A percentile compares a stretch with the other conserved stretches of the same genome.
Evolutionary conservation across 805 yeast genomes (phyloP).

Genomic region (Debaryomyces prosopidis): DNA sequence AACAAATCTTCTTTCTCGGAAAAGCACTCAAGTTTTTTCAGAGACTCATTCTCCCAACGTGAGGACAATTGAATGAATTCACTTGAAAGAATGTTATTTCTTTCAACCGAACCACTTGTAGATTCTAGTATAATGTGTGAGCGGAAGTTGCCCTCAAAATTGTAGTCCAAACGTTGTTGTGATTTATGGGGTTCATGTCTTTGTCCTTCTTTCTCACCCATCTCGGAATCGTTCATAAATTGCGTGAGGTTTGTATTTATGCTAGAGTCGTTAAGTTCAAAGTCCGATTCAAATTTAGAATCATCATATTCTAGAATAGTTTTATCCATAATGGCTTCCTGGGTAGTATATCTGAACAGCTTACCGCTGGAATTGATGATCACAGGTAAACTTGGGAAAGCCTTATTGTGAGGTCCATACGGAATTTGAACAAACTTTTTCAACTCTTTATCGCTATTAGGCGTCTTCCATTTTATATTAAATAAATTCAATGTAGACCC

Average conservation of each 20-base stretch:
- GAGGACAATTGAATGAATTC: conserved; percentile 1
- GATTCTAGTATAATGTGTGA: conserved; percentile 1
- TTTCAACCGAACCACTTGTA: not conserved
- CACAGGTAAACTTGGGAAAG: not conserved
- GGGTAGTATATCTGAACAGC: not conserved
- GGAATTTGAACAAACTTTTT: conserved; percentile 1
- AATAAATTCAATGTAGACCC: conserved; percentile 13
- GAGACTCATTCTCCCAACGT: not conserved
- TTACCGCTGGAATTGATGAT: conserved; percentile 1
- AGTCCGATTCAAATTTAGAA: conserved; percentile 2
- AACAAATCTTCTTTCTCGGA: not conserved
- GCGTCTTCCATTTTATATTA: conserved; percentile 7
- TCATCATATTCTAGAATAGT: not conserved
- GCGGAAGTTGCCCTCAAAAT: not conserved
- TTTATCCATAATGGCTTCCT: not conserved
- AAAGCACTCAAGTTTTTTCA: not conserved
- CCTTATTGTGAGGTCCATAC: conserved; percentile 1
- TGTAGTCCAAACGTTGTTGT: not conserved
- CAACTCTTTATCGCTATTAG: not conserved
- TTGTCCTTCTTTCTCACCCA: not conserved
- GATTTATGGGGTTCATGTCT: not conserved
- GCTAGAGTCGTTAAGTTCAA: conserved; percentile 1
- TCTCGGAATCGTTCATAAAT: not conserved
- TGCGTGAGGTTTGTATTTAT: not conserved
- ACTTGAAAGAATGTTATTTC: not conserved